phyloP scores from a whole-genome alignment of 2,329 filamentous ascomycete species.

The Diplodia seriata region DNA sequence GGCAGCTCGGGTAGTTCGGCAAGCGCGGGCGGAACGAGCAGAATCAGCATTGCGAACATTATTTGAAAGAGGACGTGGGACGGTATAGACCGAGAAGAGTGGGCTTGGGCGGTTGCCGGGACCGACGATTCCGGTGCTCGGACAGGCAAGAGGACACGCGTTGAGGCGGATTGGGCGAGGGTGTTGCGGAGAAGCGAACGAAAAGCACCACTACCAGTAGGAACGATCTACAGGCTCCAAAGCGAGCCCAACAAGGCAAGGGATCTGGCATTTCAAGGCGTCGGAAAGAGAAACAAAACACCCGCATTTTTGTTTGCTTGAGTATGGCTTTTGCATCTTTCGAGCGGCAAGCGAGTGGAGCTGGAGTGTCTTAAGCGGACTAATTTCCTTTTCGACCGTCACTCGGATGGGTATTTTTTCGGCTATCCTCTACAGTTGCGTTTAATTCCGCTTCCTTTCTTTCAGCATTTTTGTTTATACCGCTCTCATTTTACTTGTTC shows the following conservation, averaged over 20 bases:
- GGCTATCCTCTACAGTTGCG: constrained; percentile 9
- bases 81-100: constrained; percentile 10
- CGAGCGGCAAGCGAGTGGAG: constrained; percentile 10
- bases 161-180: neutral
- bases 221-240: neutral
- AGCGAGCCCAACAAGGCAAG: neutral
- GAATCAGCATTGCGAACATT: constrained; percentile 55
- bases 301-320: neutral
- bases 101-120: constrained; percentile 4
- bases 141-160: neutral
- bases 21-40: constrained; percentile 48
- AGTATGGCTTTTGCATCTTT: neutral
- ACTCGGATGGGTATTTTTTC: neutral
- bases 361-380: constrained; percentile 7
- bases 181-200: neutral
- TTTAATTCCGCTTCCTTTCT: neutral
- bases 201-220: neutral
- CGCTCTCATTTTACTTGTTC: constrained; percentile 2
- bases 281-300: constrained; percentile 17
- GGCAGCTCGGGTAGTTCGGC: constrained; percentile 40
- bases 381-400: constrained; percentile 10
- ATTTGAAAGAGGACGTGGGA: constrained; percentile 38
- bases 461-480: constrained; percentile 7
- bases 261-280: constrained; percentile 23
- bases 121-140: neutral